Base-by-base conservation (phyloP, 2,329 filamentous ascomycete species). In the Pestalotiopsis sp. region DNA sequence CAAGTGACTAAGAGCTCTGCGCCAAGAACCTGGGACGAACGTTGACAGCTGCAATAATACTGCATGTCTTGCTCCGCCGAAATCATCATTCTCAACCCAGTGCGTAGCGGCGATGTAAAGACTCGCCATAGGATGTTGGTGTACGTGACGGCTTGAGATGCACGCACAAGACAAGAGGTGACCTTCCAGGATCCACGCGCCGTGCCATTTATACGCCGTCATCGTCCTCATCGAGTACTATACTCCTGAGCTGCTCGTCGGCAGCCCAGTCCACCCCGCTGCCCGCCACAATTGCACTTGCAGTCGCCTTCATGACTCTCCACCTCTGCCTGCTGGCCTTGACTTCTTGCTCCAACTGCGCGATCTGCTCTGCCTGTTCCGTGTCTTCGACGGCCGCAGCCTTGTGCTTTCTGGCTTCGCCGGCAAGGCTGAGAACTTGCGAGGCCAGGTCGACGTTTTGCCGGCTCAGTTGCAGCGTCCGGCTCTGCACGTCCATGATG, bases 251-350 rank as follows among this genome's bases (percentile, higher is more conserved):
- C 69, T 84, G 85, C 65, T 90, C 86, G 79, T 97, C 90, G 56
- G 87, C 83, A 13, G 89, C 90, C 94, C 94, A 97, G 76, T 97
- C 90, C 66, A 96, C 84, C 61, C 94, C 94, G 78, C 93, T 97
- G 3, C 92, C 93, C 4, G 90, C 92, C 61, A 97, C 87, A 67
- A 94, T 86, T 20, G 92, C 93, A 75, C 92, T 92, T n/a, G 92
- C 86, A 57, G 94, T 88, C 27, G 89, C 92, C 81, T 95, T 96
- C 79, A 95, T 88, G 23, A 91, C 89, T 75, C 89, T 89, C 90
- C 91, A 93, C 75, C 87, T 87, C 72, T 90, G 88, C 70, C 88
- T 88, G 77, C 89, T 91, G 25, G 83, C 82, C 74, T 86, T 90
- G 69, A 92, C 81, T 56, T 90, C 86, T 5, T 77, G 80, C 74